Base-by-base conservation (phyloP, 805 yeast genomes). In the Candida pseudofarinosa region DNA sequence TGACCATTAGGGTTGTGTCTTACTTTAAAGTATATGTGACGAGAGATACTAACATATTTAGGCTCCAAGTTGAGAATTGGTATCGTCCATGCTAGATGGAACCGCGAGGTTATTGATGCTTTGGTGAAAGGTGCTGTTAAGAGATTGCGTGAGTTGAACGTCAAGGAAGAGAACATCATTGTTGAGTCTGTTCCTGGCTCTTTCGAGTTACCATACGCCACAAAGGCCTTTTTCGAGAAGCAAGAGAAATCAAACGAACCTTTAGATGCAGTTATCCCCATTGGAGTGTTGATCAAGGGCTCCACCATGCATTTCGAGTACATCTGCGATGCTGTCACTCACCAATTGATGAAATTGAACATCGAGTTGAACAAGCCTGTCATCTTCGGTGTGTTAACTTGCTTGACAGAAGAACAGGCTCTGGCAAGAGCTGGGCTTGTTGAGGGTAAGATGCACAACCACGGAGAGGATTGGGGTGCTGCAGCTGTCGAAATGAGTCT, bases 391-490 rank as follows among this genome's bases (percentile, higher is more conserved):
- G 80, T 93, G 20, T 77, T 93, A 56, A 93, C 98, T 16, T 90
- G 97, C 65, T 65, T 90, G 54, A 90, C 96, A 20, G 96, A 89
- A 53, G 90, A 85, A 56, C 99, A 93, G 70, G 99, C 98, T 12
- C 77, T 83, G 52, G 81, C 82, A 16, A 83, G 99, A 67, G 96
- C 98, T 10, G 99, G 98, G 19, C 69, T 91, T 48, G 63, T 73
- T 33, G 66, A 66, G 23, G 88, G 85, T 44, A 81, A 81, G 53
- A 78, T 82, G 81, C 98, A 93, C 65, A 91, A 91, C 71, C 99
- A 93, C 59, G 99, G 99, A 50, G 88, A 79, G 58, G 99, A 93
- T 64, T 91, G 99, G 99, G 99, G 96, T 53, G 90, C 95, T 30
- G 97, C 97, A 42, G 99, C 99, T 13, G 96, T 93, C 19, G 99